A percentile compares a stretch with the other conserved stretches of the same genome.
These are phyloP conservation scores for Coffea eugenioides DNA, from an alignment of 257 asterid genomes.

Conservation along the genomic window DNA sequence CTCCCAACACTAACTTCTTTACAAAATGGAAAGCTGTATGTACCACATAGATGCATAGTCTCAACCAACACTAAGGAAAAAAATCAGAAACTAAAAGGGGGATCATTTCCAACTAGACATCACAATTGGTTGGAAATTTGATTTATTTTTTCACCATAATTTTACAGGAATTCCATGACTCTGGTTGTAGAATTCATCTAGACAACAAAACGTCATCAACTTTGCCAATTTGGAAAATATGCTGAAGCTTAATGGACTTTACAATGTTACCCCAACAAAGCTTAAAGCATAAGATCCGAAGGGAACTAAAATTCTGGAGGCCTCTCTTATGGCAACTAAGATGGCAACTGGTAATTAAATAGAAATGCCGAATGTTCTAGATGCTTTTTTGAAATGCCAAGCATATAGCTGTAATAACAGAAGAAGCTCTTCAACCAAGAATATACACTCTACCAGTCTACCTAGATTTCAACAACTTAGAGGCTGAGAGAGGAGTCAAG, in stretches of 20 bases:
- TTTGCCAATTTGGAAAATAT: neutral
- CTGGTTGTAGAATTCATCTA: neutral
- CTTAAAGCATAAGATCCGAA: neutral
- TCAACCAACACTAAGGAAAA: neutral
- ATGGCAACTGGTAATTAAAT: neutral
- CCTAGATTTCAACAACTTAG: neutral
- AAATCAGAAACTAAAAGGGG: neutral
- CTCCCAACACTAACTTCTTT: neutral
- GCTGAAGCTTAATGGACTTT: neutral
- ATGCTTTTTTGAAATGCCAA: conserved; percentile 3
- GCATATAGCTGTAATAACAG: neutral
- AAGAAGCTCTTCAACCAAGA: neutral
- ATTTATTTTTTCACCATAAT: neutral
- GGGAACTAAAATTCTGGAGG: neutral
- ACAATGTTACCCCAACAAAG: neutral
- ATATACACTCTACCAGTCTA: neutral
- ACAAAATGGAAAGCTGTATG: neutral
- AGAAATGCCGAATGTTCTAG: neutral
- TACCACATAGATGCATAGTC: neutral
- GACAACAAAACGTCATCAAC: neutral
- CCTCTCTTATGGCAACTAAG: neutral
- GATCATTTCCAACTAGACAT: neutral
- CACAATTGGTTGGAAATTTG: neutral
- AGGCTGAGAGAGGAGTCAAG: neutral
- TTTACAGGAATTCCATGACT: neutral